Base-by-base conservation (phyloP, 2,329 filamentous ascomycete species). In the Pyrenophora graminea region DNA sequence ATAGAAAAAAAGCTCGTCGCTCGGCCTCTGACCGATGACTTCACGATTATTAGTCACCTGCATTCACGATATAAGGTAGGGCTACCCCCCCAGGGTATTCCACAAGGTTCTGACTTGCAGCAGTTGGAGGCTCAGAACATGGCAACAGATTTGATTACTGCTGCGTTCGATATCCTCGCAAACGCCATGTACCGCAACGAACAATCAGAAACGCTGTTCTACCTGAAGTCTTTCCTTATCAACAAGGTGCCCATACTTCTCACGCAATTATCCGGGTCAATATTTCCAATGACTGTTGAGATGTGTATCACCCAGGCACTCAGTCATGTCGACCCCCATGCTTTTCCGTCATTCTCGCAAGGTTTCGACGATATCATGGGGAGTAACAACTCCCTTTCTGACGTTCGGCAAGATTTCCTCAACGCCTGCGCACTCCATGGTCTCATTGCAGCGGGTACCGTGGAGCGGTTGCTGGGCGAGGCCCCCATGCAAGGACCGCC, bases 351-450 rank as follows among this genome's bases (percentile, higher is more conserved):
- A 0, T 80, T 87, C 46, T 85, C 85, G 9, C 82, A 84, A 42
- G 81, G 85, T 62, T 86, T 87, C 52, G 80, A 84, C 44, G 83
- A 84, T 18, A 75, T 76, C 18, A 79, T 79, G 68, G 76, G 76
- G 30, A 77, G 73, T 10, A 84, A 80, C 45, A 82, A 81, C 45
- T 79, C 82, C 32, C 76, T 88, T 2, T 83, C 85, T 23, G 82
- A 86, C 53, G 90, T 90, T 23, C 83, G 87, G 21, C 89, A 88
- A 75, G 79, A 97, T 55, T 97, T 97, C 60, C 83, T 96, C 34
- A 94, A 95, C 58, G 87, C 93, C 0, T 99, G 94, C 68, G 90
- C 90, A 47, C 80, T 97, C 33, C 92, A 97, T 70, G 85, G 86
- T 1, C 78, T 99, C n/a, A 86, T 97, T 19, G 84, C 86, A 0